Evolutionary conservation across 768 basidiomycete genomes (phyloP).

Genomic region (Rhodotorula taiwanensis): DNA sequence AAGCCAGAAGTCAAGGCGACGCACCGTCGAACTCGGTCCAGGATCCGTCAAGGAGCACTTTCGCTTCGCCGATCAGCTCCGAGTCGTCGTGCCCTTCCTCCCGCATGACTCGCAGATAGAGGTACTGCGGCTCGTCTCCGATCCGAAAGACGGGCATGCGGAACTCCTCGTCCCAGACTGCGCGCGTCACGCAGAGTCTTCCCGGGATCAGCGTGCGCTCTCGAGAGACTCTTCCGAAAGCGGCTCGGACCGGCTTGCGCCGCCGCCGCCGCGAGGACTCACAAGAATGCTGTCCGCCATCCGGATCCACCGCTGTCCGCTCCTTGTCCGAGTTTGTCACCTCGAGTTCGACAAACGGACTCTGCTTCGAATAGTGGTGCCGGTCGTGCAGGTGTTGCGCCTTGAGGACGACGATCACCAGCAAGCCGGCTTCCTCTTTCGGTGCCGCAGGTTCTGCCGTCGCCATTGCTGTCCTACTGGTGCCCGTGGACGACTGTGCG

Average conservation of each 20-base stretch:
- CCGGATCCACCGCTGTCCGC: conserved; percentile 1
- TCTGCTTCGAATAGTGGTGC: conserved; percentile 14
- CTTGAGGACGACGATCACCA: conserved; percentile 12
- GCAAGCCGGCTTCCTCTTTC: conserved; percentile 2
- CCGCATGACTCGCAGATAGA: conserved; percentile 2
- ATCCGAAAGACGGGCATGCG: conserved; percentile 6
- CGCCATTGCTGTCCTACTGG: too few species aligned
- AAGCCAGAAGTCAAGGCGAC: background rate
- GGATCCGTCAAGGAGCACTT: background rate
- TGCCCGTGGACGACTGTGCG: too few species aligned
- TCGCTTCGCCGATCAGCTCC: conserved; percentile 15
- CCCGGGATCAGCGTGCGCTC: background rate
- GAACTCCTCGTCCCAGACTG: conserved; percentile 34
- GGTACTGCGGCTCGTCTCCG: background rate
- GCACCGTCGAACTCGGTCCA: conserved; percentile 29
- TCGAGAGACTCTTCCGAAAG: too few species aligned
- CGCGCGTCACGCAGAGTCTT: too few species aligned
- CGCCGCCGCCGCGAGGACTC: background rate
- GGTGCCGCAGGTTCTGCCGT: too few species aligned
- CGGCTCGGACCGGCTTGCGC: too few species aligned
- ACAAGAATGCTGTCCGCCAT: conserved; percentile 15
- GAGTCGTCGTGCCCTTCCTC: conserved; percentile 4
- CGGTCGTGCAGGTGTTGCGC: conserved; percentile 9
- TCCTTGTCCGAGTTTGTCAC: background rate
- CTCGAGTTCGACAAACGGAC: background rate